Evolutionary conservation across 306 rosid species (phyloP), one percentile per base, ranked within the genome.

Genomic region (Vigna radiata): DNA sequence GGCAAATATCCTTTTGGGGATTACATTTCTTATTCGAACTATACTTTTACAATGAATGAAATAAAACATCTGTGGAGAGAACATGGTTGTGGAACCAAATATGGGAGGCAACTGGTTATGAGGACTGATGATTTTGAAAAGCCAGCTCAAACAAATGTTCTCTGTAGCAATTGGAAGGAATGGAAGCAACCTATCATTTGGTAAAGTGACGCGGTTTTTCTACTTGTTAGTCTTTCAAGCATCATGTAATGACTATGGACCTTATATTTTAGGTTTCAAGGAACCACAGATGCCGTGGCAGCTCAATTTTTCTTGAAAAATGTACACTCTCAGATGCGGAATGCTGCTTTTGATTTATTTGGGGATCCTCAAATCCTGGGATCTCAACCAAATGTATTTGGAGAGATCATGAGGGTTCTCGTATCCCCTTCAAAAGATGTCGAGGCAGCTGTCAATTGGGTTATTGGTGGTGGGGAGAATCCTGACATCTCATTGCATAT

Each of bases 141-240:
- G 89, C 97, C 97, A 25, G 27, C 84, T 55, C 86, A 95, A 75
- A 85, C 97, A 54, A 89, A 90, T 88, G 97, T 89, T 60, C 88
- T 95, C 0, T 95, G 98, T 85, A 82, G 98, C 81, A 84, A 95
- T 83, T 95, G 98, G 98, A 90, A 76, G 87, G 76, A 84, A 76
- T 95, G 98, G 98, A 86, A 89, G 76, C 90, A 95, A 50, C 97
- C 98, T 33, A 90, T 95, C 79, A 92, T 95, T 72, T 95, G 97
- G 98, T 95, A 92, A 74, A 68, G 53, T 68, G 47, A 75, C 58
- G 55, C 5, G 44, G 10, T 78, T 39, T 80, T 58, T 41, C 76
- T 61, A 27, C 61, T 61, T 74, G 14, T 39, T n/a, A 21, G 8
- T 70, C 77, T 83, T 49, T 61, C 53, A 50, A 19, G 83, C 80